Conservation (phyloP, 177 flowering plant species). For the Telopea speciosissima region DNA sequence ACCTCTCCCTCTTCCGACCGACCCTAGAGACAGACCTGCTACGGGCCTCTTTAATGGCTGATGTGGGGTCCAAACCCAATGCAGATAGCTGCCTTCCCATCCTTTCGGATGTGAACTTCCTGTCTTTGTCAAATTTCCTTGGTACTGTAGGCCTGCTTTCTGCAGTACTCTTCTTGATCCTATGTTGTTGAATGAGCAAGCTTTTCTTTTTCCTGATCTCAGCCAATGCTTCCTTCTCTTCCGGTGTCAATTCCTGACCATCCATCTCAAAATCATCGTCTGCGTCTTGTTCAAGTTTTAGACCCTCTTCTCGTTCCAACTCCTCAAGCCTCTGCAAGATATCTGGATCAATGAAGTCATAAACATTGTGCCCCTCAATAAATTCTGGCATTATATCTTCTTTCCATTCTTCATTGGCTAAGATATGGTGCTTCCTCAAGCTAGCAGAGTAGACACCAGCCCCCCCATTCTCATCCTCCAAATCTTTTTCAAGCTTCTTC, state of each 20-base stretch:
- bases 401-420: constrained; percentile 80
- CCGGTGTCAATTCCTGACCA: constrained; percentile 54
- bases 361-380: constrained; percentile 84
- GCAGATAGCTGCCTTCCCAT: constrained; percentile 87
- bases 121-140: constrained; percentile 76
- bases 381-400: constrained; percentile 81
- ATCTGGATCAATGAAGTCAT: constrained; percentile 79
- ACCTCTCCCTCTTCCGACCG: constrained; percentile 79
- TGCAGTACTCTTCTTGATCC: constrained; percentile 87
- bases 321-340: constrained; percentile 68
- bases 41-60: constrained; percentile 61
- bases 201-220: constrained; percentile 78
- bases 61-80: constrained; percentile 65
- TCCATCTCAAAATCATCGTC: constrained; percentile 61
- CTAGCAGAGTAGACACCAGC: constrained; percentile 91
- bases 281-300: constrained; percentile 40
- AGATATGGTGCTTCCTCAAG: constrained; percentile 68
- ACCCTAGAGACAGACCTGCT: constrained; percentile 46
- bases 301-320: constrained; percentile 70
- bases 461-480: constrained; percentile 80
- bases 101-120: constrained; percentile 53
- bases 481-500: constrained; percentile 72
- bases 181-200: constrained; percentile 66
- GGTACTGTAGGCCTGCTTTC: constrained; percentile 68
- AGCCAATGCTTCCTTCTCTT: constrained; percentile 55